These are phyloP conservation scores for Chlamydomonas schloesseri DNA, from an alignment of 139 green algal species.

Conservation along the genomic window DNA sequence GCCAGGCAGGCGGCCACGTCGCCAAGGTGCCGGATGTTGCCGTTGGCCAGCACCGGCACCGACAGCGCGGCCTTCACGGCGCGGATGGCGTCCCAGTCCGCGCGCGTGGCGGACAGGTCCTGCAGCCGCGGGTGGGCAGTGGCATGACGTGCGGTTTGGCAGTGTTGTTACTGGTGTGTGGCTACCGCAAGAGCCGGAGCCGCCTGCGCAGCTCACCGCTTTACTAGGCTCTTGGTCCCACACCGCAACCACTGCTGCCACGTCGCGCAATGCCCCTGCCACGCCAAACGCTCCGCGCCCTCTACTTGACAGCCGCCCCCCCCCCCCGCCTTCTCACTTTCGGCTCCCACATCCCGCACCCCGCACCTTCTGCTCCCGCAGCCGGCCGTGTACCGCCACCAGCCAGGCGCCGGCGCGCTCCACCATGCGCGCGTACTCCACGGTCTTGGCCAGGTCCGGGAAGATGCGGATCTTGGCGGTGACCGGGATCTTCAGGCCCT, in stretches of 20 bases:
- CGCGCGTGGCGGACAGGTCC: slow-evolving; percentile 50
- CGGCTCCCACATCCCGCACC: too few relatives aligned
- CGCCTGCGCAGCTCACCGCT: too few relatives aligned
- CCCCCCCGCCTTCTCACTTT: too few relatives aligned
- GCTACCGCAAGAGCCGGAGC: too few relatives aligned
- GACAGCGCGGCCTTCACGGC: slow-evolving; percentile 68
- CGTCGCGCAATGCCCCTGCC: too few relatives aligned
- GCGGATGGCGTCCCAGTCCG: slow-evolving; percentile 89
- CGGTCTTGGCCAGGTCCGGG: slow-evolving; percentile 80
- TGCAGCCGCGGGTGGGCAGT: too few relatives aligned
- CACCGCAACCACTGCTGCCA: too few relatives aligned
- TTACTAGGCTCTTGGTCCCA: too few relatives aligned
- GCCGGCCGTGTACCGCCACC: slow-evolving; percentile 95
- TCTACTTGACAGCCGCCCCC: too few relatives aligned
- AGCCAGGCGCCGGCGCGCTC: slow-evolving; percentile 87
- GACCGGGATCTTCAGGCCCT: slow-evolving; percentile 72
- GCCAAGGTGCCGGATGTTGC: slow-evolving; percentile 81
- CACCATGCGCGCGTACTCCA: slow-evolving; percentile 95
- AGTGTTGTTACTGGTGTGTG: too few relatives aligned
- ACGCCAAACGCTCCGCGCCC: too few relatives aligned
- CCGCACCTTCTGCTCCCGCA: slow-evolving; percentile 93
- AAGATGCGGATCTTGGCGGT: slow-evolving; percentile 95
- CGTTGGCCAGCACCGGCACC: slow-evolving; percentile 93
- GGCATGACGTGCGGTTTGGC: too few relatives aligned
- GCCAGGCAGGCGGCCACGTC: slow-evolving; percentile 83